Percentiles rank a stretch among this genome's conserved stretches.
Conservation (phyloP, 495 filamentous ascomycete genomes). For the Penicillium fimorum region DNA sequence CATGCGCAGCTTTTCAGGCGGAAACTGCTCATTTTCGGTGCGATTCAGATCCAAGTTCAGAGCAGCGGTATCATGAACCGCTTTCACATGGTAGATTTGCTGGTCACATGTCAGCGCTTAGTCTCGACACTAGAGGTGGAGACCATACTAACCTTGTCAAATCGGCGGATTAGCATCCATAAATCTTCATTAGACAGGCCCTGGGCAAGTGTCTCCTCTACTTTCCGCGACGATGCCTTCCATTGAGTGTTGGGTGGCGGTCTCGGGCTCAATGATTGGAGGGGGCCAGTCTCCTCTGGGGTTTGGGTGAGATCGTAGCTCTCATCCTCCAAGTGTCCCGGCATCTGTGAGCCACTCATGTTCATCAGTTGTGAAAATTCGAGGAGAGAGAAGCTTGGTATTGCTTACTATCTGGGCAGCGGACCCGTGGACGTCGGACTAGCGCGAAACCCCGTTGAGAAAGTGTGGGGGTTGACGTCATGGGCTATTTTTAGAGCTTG, state of each 20-base stretch:
- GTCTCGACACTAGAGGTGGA: background rate
- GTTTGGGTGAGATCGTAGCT: slow-evolving; percentile 11
- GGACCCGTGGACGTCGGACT: background rate
- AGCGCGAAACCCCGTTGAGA: background rate
- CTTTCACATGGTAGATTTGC: slow-evolving; percentile 90
- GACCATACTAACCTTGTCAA: slow-evolving; percentile 65
- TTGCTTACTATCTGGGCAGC: background rate
- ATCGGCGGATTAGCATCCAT: slow-evolving; percentile 76
- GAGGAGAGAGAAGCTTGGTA: slow-evolving; percentile 5
- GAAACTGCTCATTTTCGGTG: slow-evolving; percentile 79
- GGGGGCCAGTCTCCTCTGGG: slow-evolving; percentile 11
- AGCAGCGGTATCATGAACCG: slow-evolving; percentile 49
- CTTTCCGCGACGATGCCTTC: slow-evolving; percentile 22
- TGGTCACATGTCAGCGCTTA: slow-evolving; percentile 34
- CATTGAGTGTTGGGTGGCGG: slow-evolving; percentile 17
- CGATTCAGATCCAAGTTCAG: slow-evolving; percentile 77
- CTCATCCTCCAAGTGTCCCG: slow-evolving; percentile 23
- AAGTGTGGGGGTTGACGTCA: slow-evolving; percentile 12
- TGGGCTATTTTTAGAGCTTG: slow-evolving; percentile 1
- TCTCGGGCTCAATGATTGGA: slow-evolving; percentile 9
- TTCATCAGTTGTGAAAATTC: background rate
- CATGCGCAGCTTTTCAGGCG: slow-evolving; percentile 78
- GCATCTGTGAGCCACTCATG: slow-evolving; percentile 23
- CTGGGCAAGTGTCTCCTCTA: slow-evolving; percentile 24
- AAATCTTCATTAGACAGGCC: slow-evolving; percentile 81